Evolutionary conservation across 2,329 filamentous ascomycete species (phyloP).

Genomic region (Helotiales sp.): DNA sequence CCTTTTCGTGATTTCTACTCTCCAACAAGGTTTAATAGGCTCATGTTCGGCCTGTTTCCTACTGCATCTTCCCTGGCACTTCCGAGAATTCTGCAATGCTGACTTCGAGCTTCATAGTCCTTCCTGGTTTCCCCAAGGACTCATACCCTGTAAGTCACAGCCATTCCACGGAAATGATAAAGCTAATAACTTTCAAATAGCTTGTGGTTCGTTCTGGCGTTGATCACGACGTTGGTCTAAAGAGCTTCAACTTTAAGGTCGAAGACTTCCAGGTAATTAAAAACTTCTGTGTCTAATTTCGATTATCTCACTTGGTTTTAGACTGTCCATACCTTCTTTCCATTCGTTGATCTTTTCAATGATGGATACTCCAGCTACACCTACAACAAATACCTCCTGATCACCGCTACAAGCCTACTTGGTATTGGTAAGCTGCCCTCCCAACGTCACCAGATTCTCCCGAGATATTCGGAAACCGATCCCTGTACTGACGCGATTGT

Average conservation of each 20-base stretch:
- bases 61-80: too few species aligned
- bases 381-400: slow-evolving; percentile 45
- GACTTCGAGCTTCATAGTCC: slow-evolving; percentile 35
- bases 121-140: slow-evolving; percentile 55
- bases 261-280: slow-evolving; percentile 21
- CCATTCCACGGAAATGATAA: background rate
- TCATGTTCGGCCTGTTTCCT: too few species aligned
- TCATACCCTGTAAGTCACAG: background rate
- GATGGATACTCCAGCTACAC: slow-evolving; percentile 58
- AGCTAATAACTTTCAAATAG: slow-evolving; percentile 10
- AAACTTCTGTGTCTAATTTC: background rate
- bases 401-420: slow-evolving; percentile 1
- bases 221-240: slow-evolving; percentile 33
- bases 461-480: background rate
- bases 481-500: background rate
- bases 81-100: background rate
- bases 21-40: too few species aligned
- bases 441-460: background rate
- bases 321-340: slow-evolving; percentile 58
- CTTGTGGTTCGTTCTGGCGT: slow-evolving; percentile 28
- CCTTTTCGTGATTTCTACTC: background rate
- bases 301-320: slow-evolving; percentile 33
- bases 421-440: background rate
- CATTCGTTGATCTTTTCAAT: slow-evolving; percentile 58
- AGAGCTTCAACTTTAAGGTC: slow-evolving; percentile 14